phyloP scores from a whole-genome alignment of 192 early-diverging fungal species.

The Dissophora globulifera region DNA sequence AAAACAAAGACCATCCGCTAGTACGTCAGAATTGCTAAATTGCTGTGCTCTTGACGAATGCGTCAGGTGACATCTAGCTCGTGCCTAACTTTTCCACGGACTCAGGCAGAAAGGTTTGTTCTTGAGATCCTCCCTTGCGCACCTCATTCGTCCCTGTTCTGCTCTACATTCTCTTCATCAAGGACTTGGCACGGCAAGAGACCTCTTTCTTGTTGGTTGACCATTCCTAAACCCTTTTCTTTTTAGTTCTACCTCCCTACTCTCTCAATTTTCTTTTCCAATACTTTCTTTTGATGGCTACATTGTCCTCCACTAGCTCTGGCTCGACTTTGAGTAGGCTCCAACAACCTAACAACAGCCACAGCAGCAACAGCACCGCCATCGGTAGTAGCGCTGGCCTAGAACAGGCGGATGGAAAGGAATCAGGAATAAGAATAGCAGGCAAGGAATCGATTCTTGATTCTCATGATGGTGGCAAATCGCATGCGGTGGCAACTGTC shows the following conservation, averaged over 20 bases:
- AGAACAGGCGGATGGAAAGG: not conserved
- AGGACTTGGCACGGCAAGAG: not conserved
- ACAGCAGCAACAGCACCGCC: slow-evolving; percentile 9
- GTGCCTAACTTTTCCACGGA: too few species aligned
- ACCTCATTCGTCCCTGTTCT: not conserved
- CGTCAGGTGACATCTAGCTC: too few species aligned
- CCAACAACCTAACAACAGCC: slow-evolving; percentile 13
- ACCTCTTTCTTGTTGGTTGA: too few species aligned
- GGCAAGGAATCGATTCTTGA: slow-evolving; percentile 1
- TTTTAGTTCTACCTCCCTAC: too few species aligned
- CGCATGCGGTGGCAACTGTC: not conserved
- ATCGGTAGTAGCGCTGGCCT: not conserved
- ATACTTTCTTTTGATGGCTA: slow-evolving; percentile 23
- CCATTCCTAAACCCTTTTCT: too few species aligned
- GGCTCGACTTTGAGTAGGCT: slow-evolving; percentile 25
- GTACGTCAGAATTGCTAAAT: too few species aligned
- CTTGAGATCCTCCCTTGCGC: too few species aligned
- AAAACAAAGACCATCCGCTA: too few species aligned
- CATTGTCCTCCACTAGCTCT: slow-evolving; percentile 25
- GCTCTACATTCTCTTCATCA: not conserved
- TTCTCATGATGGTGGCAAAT: slow-evolving; percentile 2
- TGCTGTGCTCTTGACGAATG: too few species aligned
- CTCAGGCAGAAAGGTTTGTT: too few species aligned
- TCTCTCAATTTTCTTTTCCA: not conserved
- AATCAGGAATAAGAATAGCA: not conserved